Evolutionary conservation across 2,329 filamentous ascomycete genomes (phyloP).

Genomic region (Venturia nashicola): DNA sequence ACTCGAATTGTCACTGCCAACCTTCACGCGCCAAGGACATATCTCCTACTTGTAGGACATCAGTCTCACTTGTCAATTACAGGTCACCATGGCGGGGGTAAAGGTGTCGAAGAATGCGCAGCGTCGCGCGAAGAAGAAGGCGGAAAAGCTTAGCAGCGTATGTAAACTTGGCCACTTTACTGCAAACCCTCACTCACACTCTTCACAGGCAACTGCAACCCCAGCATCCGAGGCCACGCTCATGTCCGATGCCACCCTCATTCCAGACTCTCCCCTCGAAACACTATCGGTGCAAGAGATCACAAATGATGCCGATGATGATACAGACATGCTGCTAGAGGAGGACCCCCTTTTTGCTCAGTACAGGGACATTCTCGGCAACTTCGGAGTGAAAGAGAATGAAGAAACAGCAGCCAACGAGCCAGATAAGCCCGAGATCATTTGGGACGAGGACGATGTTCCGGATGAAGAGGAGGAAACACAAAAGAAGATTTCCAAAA

Average conservation of each 20-base stretch:
- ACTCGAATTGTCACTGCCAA: neutral
- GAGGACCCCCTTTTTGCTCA: constrained; percentile 71
- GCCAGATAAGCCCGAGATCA: constrained; percentile 70
- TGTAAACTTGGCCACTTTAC: constrained; percentile 14
- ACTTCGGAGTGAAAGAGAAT: constrained; percentile 47
- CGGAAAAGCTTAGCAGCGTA: constrained; percentile 56
- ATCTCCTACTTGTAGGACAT: neutral
- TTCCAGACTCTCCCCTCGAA: neutral
- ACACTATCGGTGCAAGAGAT: neutral
- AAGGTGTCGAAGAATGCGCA: constrained; percentile 78
- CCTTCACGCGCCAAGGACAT: neutral
- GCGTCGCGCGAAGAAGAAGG: constrained; percentile 88
- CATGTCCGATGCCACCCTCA: neutral
- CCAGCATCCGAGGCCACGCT: constrained; percentile 16
- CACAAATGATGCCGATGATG: constrained; percentile 13
- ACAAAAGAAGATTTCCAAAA: constrained; percentile 70
- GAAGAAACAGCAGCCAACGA: constrained; percentile 55
- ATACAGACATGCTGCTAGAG: constrained; percentile 32
- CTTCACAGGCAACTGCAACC: constrained; percentile 22
- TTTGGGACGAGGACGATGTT: constrained; percentile 73
- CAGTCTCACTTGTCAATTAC: neutral
- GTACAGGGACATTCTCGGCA: constrained; percentile 72
- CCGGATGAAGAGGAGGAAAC: constrained; percentile 67
- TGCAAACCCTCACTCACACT: constrained; percentile 12
- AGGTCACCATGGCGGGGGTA: constrained; percentile 1